Evolutionary conservation across 768 basidiomycete genomes (phyloP).

Genomic region (Imleria badia): DNA sequence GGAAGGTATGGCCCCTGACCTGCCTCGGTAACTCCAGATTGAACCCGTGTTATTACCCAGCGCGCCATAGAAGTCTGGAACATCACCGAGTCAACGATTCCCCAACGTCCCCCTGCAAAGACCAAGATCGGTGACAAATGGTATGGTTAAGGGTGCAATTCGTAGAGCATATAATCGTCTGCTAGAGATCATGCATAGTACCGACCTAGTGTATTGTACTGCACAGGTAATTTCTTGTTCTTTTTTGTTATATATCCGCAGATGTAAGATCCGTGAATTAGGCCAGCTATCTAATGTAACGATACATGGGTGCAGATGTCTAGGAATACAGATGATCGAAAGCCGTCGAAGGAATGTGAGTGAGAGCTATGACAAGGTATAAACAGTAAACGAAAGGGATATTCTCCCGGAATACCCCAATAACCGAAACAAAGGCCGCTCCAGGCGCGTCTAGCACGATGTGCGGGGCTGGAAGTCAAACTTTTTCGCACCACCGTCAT

Average conservation of each 20-base stretch:
- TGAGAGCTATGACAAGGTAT: background rate
- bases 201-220: slow-evolving; percentile 18
- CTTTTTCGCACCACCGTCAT: slow-evolving; percentile 47
- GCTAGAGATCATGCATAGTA: slow-evolving; percentile 2
- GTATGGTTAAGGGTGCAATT: slow-evolving; percentile 51
- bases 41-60: slow-evolving; percentile 37
- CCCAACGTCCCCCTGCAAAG: slow-evolving; percentile 61
- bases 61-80: slow-evolving; percentile 85
- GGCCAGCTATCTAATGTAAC: background rate
- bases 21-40: background rate
- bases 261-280: background rate
- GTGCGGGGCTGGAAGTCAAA: slow-evolving; percentile 66
- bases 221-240: slow-evolving; percentile 10
- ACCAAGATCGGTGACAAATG: slow-evolving; percentile 64
- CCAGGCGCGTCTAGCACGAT: slow-evolving; percentile 44
- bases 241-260: background rate
- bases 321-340: slow-evolving; percentile 6
- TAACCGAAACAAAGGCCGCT: background rate
- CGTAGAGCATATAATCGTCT: background rate
- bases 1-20: slow-evolving; percentile 58
- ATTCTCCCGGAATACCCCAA: background rate
- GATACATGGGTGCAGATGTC: background rate
- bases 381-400: background rate
- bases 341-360: background rate
- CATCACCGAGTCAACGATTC: slow-evolving; percentile 74